Evolutionary conservation across 2,329 filamentous ascomycete genomes (phyloP).

Genomic region (Colletotrichum aenigma): DNA sequence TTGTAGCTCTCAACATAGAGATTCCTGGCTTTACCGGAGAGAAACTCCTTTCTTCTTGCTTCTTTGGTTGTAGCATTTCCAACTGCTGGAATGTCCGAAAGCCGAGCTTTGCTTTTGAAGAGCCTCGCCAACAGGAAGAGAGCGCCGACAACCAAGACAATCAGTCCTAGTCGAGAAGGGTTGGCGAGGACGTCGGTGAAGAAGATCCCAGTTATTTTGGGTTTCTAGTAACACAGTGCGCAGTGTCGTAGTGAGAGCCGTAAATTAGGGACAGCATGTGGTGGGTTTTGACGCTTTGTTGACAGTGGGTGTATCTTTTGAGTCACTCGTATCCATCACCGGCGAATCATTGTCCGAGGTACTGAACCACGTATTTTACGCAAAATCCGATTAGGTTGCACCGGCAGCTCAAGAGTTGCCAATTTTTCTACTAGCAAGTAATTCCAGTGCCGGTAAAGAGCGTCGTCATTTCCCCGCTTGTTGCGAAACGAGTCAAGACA

Average conservation of each 20-base stretch:
- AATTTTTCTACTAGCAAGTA: background rate
- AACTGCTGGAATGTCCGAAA: background rate
- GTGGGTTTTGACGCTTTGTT: background rate
- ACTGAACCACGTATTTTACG: background rate
- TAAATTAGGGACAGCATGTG: background rate
- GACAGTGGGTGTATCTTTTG: background rate
- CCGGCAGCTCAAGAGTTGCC: background rate
- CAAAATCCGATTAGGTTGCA: background rate
- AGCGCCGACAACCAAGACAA: background rate
- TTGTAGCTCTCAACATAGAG: background rate
- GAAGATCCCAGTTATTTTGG: background rate
- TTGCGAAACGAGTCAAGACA: background rate
- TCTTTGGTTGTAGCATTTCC: background rate
- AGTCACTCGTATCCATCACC: background rate
- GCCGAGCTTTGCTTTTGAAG: background rate
- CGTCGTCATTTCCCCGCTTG: background rate
- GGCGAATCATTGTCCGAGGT: background rate
- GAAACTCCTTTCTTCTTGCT: background rate
- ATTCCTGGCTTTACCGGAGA: background rate
- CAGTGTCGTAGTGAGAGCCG: too few species aligned
- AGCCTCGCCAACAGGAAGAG: background rate
- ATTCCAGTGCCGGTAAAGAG: background rate
- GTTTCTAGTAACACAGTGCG: too few species aligned
- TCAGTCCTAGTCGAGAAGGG: background rate
- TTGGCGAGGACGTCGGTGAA: background rate